Evolutionary conservation across 2,329 filamentous ascomycete genomes (phyloP).

Genomic region (Dothideomycetes sp.): DNA sequence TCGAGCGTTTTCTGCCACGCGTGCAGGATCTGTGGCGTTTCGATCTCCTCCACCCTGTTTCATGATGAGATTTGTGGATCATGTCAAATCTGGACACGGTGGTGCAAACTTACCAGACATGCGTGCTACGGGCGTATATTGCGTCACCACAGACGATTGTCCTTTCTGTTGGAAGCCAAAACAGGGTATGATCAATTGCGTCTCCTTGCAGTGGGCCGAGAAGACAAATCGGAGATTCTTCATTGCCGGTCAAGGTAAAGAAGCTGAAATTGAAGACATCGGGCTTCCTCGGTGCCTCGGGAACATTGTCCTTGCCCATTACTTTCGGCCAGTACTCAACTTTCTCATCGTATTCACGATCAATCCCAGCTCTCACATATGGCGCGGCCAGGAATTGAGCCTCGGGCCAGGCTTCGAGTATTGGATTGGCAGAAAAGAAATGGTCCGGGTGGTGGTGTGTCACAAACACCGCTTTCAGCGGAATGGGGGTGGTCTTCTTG

Average conservation of each 20-base stretch:
- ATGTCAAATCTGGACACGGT: neutral
- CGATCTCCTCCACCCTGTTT: slow-evolving; percentile 19
- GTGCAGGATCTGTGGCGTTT: slow-evolving; percentile 17
- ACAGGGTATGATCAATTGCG: slow-evolving; percentile 16
- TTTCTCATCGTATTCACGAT: slow-evolving; percentile 24
- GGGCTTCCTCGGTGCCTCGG: slow-evolving; percentile 17
- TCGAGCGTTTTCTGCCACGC: slow-evolving; percentile 13
- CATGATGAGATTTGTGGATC: neutral
- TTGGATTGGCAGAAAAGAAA: slow-evolving; percentile 17
- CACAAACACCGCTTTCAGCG: slow-evolving; percentile 21
- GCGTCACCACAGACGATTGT: slow-evolving; percentile 20
- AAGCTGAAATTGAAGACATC: slow-evolving; percentile 18
- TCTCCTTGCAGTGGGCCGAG: slow-evolving; percentile 23
- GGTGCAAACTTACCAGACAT: slow-evolving; percentile 14
- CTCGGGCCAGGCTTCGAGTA: slow-evolving; percentile 18
- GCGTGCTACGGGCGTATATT: slow-evolving; percentile 21
- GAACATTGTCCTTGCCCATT: slow-evolving; percentile 19
- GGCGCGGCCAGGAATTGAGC: slow-evolving; percentile 14
- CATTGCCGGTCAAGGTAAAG: slow-evolving; percentile 18
- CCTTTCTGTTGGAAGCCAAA: slow-evolving; percentile 19
- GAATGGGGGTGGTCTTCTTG: slow-evolving; percentile 14
- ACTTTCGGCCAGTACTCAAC: slow-evolving; percentile 20
- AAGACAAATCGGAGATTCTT: slow-evolving; percentile 16
- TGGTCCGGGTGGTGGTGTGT: slow-evolving; percentile 26
- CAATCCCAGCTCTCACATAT: slow-evolving; percentile 20